Conservation (phyloP, 1,284 basidiomycete species). For the Cystobasidium pallidum region DNA sequence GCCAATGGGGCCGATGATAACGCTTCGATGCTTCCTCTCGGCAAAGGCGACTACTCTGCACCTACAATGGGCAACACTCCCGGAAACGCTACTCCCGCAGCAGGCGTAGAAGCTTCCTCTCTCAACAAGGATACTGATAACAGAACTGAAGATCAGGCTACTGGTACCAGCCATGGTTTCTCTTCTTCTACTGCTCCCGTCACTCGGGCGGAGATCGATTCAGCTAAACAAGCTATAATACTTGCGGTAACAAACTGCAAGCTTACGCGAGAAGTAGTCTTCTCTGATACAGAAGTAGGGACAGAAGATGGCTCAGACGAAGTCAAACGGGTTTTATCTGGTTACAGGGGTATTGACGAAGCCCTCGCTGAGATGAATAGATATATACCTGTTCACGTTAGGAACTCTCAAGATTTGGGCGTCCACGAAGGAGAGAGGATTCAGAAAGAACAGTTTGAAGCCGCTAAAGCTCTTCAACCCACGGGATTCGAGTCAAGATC, state of each 20-base stretch:
- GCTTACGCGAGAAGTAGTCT: constrained; percentile 18
- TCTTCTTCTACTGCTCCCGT: background rate
- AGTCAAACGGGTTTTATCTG: constrained; percentile 15
- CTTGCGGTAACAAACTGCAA: constrained; percentile 23
- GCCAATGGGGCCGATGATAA: constrained; percentile 39
- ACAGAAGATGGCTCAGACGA: constrained; percentile 17
- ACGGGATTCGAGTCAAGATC: background rate
- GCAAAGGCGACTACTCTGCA: constrained; percentile 26
- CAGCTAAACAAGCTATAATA: constrained; percentile 29
- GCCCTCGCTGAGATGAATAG: constrained; percentile 27
- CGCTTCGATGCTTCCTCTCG: constrained; percentile 42
- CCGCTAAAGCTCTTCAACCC: constrained; percentile 9
- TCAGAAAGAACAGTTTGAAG: background rate
- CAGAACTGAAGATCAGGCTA: background rate
- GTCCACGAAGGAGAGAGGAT: constrained; percentile 7
- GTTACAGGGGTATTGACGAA: constrained; percentile 26
- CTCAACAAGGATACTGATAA: background rate
- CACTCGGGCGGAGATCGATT: constrained; percentile 25
- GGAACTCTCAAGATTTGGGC: constrained; percentile 7
- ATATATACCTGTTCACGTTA: constrained; percentile 15
- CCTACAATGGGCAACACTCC: constrained; percentile 5
- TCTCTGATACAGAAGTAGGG: constrained; percentile 19
- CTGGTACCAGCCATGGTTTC: background rate
- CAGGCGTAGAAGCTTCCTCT: background rate
- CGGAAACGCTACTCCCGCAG: background rate